Percentiles rank a stretch among this genome's conserved stretches.
Evolutionary conservation across 495 filamentous ascomycete species (phyloP).

Genomic region (Aspergillus biplanus): DNA sequence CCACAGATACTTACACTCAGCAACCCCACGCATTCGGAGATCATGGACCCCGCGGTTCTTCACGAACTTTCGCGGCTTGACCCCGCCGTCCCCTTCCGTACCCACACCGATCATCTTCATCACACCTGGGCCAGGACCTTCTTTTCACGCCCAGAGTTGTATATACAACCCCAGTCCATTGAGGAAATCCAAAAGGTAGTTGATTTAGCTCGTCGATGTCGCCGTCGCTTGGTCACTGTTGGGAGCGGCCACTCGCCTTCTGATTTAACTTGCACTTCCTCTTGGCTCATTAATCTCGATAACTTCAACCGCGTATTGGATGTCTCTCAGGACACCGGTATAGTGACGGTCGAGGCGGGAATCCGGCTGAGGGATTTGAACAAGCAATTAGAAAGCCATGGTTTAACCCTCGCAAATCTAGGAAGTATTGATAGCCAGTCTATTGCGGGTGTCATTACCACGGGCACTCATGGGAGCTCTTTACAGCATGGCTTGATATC

Average conservation of each 20-base stretch:
- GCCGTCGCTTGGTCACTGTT: constrained; percentile 76
- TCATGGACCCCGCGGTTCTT: constrained; percentile 53
- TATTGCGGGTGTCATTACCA: constrained; percentile 89
- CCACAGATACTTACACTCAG: no score
- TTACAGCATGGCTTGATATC: constrained; percentile 82
- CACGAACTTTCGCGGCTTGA: constrained; percentile 60
- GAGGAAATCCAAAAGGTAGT: constrained; percentile 83
- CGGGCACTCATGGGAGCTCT: constrained; percentile 90
- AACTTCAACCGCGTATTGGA: constrained; percentile 71
- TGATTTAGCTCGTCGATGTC: constrained; percentile 76
- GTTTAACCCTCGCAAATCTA: constrained; percentile 82
- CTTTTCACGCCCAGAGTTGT: constrained; percentile 83
- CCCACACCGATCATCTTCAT: constrained; percentile 64
- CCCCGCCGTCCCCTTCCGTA: constrained; percentile 47
- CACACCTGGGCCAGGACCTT: constrained; percentile 97
- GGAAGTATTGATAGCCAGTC: constrained; percentile 95
- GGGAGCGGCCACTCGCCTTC: constrained; percentile 92
- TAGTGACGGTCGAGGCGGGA: constrained; percentile 80
- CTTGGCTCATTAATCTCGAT: constrained; percentile 95
- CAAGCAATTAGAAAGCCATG: constrained; percentile 66
- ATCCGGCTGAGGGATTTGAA: constrained; percentile 78
- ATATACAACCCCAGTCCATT: constrained; percentile 77
- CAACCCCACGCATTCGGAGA: constrained; percentile 26
- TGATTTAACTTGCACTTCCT: constrained; percentile 89
- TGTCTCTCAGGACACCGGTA: constrained; percentile 62